Evolutionary conservation across 306 rosid species (phyloP).

Genomic region (Fragaria iinumae): DNA sequence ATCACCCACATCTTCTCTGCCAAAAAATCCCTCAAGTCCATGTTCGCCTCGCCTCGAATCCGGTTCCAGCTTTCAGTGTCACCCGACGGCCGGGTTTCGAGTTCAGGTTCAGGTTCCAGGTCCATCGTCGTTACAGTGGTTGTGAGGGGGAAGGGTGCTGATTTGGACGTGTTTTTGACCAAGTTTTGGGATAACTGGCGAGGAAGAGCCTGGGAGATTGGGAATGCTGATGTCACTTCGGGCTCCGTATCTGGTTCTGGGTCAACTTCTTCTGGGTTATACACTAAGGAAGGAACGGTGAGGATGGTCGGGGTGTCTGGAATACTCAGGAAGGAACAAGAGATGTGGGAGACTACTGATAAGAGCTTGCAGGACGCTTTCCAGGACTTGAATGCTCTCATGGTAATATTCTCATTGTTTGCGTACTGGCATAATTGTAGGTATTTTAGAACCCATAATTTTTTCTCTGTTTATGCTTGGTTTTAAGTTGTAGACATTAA

Average conservation of each 20-base stretch:
- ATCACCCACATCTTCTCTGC: slow-evolving; percentile 59
- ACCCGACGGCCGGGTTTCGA: slow-evolving; percentile 40
- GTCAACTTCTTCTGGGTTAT: slow-evolving; percentile 35
- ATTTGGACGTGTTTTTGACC: slow-evolving; percentile 57
- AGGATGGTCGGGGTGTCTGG: slow-evolving; percentile 97
- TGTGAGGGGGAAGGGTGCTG: slow-evolving; percentile 87
- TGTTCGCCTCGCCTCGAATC: slow-evolving; percentile 75
- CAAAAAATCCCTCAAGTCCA: slow-evolving; percentile 70
- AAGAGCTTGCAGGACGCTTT: slow-evolving; percentile 95
- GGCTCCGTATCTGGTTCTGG: slow-evolving; percentile 11
- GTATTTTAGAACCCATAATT: not conserved
- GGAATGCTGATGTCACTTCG: slow-evolving; percentile 15
- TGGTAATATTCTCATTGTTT: slow-evolving; percentile 44
- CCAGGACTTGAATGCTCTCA: slow-evolving; percentile 96
- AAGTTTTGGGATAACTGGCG: slow-evolving; percentile 90
- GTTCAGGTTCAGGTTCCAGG: slow-evolving; percentile 32
- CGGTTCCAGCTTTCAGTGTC: slow-evolving; percentile 75
- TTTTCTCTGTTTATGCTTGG: slow-evolving; percentile 12
- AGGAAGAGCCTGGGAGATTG: slow-evolving; percentile 70
- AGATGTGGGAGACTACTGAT: slow-evolving; percentile 97
- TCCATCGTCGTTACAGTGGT: slow-evolving; percentile 64
- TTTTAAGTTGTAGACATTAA: slow-evolving; percentile 27
- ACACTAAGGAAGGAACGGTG: slow-evolving; percentile 75
- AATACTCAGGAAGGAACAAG: slow-evolving; percentile 95
- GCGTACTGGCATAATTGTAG: not conserved